phyloP scores from a whole-genome alignment of 371 early-diverging fungal species.

The Coemansia sp. region DNA sequence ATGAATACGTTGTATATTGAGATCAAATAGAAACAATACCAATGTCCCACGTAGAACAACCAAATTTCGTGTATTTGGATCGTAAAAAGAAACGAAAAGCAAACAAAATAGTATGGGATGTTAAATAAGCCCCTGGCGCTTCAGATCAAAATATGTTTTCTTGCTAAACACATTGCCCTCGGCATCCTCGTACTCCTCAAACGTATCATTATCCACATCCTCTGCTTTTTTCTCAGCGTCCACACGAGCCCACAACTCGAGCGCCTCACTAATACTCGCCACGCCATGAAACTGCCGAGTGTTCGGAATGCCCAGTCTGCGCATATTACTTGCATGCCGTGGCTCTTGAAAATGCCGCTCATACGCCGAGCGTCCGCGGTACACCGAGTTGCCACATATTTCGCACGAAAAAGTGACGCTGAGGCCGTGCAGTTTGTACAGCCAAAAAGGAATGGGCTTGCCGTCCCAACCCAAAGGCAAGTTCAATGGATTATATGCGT shows the following conservation, averaged over 20 bases:
- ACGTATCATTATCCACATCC: conserved; percentile 47
- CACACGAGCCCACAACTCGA: conserved; percentile 80
- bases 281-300: conserved; percentile 93
- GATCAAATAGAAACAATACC: no score
- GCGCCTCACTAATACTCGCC: conserved; percentile 87
- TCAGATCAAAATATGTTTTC: conserved; percentile 94
- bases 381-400: conserved; percentile 94
- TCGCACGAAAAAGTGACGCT: conserved; percentile 95
- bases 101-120: not conserved
- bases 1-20: no score
- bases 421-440: conserved; percentile 95
- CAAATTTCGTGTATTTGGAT: no score
- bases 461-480: conserved; percentile 98
- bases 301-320: conserved; percentile 91
- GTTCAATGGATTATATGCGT: conserved; percentile 94
- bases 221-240: conserved; percentile 53
- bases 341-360: conserved; percentile 91
- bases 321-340: conserved; percentile 95
- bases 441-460: conserved; percentile 98
- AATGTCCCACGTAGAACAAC: no score
- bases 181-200: conserved; percentile 95
- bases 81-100: no score
- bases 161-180: conserved; percentile 98
- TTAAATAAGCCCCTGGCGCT: conserved; percentile 87
- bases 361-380: conserved; percentile 96